Percentiles rank a stretch among this genome's conserved stretches.
Evolutionary conservation across 2,329 filamentous ascomycete species (phyloP).

Genomic region (Zasmidium citrigriseum): DNA sequence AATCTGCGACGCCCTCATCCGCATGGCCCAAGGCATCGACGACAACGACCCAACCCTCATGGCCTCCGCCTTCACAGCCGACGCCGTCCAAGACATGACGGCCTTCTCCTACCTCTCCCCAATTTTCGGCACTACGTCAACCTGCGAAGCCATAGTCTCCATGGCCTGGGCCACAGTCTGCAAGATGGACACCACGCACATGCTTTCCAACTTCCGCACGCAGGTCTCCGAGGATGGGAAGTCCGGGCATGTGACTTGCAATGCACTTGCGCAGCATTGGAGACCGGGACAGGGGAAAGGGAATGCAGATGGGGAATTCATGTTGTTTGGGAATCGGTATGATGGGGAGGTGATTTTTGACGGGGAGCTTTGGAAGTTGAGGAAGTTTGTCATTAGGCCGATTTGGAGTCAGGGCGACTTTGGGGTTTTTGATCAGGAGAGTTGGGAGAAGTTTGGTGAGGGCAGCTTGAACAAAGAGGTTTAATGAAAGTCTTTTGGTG

Average conservation of each 20-base stretch:
- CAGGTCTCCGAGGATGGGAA: neutral
- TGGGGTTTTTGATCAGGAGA: neutral
- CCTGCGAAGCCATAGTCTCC: neutral
- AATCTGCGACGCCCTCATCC: neutral
- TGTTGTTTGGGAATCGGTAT: neutral
- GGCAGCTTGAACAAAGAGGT: no score
- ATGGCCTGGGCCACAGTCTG: neutral
- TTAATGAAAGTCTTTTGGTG: no score
- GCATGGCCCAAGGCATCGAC: neutral
- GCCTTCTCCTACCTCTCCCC: neutral
- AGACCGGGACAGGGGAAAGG: neutral
- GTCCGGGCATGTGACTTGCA: neutral
- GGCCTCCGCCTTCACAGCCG: neutral
- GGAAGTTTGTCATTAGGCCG: neutral
- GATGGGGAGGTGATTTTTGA: neutral
- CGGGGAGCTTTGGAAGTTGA: neutral
- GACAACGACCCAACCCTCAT: neutral
- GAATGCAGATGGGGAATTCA: neutral
- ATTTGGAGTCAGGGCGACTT: constrained; percentile 2
- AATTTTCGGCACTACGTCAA: neutral
- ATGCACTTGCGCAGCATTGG: neutral
- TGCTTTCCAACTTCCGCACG: constrained; percentile 1
- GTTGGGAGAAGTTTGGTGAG: no score
- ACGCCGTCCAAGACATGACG: neutral
- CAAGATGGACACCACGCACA: constrained; percentile 1